A percentile compares a stretch with the other conserved stretches of the same genome.
Evolutionary conservation across 2,329 filamentous ascomycete genomes (phyloP).

Genomic region (Beauveria caledonica): DNA sequence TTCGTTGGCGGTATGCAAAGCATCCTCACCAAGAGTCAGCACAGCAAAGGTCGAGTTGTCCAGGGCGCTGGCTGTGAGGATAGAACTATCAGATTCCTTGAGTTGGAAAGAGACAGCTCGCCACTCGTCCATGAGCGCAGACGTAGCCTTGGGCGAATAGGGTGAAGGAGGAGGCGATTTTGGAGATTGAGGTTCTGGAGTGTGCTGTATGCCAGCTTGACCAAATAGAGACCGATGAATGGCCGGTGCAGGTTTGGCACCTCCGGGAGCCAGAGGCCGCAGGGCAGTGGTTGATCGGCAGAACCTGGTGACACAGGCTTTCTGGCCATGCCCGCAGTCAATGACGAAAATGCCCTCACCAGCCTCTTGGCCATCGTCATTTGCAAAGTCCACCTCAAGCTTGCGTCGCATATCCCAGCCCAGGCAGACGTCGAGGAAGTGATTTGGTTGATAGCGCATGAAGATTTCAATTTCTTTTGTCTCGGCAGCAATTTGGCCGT

Average conservation of each 20-base stretch:
- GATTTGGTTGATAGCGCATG: slow-evolving; percentile 60
- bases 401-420: slow-evolving; percentile 89
- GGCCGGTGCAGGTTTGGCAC: background rate
- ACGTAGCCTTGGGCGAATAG: slow-evolving; percentile 12
- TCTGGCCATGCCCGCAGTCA: slow-evolving; percentile 54
- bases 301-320: slow-evolving; percentile 36
- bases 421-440: slow-evolving; percentile 70
- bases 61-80: slow-evolving; percentile 62
- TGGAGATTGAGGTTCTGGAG: slow-evolving; percentile 17
- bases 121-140: slow-evolving; percentile 24
- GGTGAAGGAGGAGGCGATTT: slow-evolving; percentile 19
- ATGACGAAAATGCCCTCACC: slow-evolving; percentile 74
- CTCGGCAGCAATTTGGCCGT: slow-evolving; percentile 64
- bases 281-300: slow-evolving; percentile 24
- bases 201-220: background rate
- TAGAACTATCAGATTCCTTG: slow-evolving; percentile 47
- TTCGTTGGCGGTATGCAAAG: slow-evolving; percentile 41
- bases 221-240: slow-evolving; percentile 7
- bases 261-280: background rate
- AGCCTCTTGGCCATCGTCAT: slow-evolving; percentile 64
- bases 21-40: slow-evolving; percentile 70
- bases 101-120: slow-evolving; percentile 31
- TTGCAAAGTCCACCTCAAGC: slow-evolving; percentile 82
- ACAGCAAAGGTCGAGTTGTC: slow-evolving; percentile 69
- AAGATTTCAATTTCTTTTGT: slow-evolving; percentile 76